Evolutionary conservation across 2,329 filamentous ascomycete species (phyloP).

Genomic region (Penicillium sp.): DNA sequence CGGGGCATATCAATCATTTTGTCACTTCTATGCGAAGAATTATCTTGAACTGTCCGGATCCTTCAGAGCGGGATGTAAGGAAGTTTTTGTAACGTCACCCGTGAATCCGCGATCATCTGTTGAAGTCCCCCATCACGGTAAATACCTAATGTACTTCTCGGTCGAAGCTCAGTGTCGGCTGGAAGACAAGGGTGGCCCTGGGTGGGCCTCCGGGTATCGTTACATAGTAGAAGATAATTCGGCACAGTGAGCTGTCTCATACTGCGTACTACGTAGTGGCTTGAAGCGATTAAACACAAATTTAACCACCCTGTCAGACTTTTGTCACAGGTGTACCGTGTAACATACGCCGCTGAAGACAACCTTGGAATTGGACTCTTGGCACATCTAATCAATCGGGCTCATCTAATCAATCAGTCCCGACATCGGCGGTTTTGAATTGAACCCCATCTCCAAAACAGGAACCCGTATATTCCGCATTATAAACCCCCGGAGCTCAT

Average conservation of each 20-base stretch:
- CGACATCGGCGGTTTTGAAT: conserved; percentile 7
- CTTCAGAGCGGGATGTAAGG: neutral
- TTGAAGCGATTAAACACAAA: too few species aligned
- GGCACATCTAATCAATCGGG: conserved; percentile 11
- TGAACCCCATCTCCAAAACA: neutral
- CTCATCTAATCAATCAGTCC: conserved; percentile 13
- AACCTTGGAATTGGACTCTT: neutral
- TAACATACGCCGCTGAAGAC: too few species aligned
- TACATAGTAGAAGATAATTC: too few species aligned
- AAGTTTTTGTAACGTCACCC: neutral
- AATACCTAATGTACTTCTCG: too few species aligned
- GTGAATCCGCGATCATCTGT: neutral
- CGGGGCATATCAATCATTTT: neutral
- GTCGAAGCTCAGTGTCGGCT: neutral
- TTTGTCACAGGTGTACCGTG: too few species aligned
- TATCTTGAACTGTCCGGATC: neutral
- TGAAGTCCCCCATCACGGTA: neutral
- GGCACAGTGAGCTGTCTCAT: too few species aligned
- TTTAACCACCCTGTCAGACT: too few species aligned
- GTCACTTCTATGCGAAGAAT: neutral
- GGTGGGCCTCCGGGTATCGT: neutral
- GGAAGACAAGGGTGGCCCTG: neutral
- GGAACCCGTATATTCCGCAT: neutral
- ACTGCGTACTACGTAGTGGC: too few species aligned
- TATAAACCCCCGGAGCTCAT: too few species aligned